Percentiles rank a stretch among this genome's conserved stretches.
phyloP scores from a whole-genome alignment of 805 yeast species.

The Candida ficus region DNA sequence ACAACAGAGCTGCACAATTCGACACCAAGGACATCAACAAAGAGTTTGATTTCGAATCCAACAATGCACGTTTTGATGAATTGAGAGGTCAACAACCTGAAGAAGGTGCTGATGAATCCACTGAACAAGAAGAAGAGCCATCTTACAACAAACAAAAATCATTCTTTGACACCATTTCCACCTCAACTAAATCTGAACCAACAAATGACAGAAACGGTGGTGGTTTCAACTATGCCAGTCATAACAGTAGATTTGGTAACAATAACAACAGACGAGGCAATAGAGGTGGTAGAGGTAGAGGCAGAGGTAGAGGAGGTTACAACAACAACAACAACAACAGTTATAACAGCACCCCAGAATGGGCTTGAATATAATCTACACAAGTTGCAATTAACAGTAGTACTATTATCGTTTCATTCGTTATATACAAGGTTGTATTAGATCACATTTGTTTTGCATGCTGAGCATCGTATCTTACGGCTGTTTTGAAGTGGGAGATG shows the following conservation, averaged over 20 bases:
- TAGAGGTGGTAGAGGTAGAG: slow-evolving; percentile 15
- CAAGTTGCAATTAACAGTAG: too few relatives aligned
- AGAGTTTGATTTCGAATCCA: slow-evolving; percentile 68
- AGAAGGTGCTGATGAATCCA: slow-evolving; percentile 17
- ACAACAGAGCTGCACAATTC: slow-evolving; percentile 4
- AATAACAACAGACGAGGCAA: slow-evolving; percentile 7
- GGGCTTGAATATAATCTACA: background rate
- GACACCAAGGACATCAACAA: slow-evolving; percentile 36
- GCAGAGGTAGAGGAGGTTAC: slow-evolving; percentile 8
- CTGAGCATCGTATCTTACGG: slow-evolving; percentile 4
- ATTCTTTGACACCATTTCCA: slow-evolving; percentile 82
- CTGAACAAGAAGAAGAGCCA: slow-evolving; percentile 12
- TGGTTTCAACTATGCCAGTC: slow-evolving; percentile 10
- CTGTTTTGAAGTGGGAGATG: slow-evolving; percentile 4
- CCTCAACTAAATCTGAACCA: slow-evolving; percentile 41
- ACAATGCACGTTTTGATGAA: slow-evolving; percentile 66
- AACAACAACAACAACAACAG: slow-evolving; percentile 1
- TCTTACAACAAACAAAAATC: slow-evolving; percentile 76
- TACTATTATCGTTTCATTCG: too few relatives aligned
- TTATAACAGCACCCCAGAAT: slow-evolving; percentile 3
- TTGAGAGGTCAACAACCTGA: slow-evolving; percentile 31
- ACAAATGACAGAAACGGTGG: slow-evolving; percentile 25
- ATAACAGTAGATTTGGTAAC: slow-evolving; percentile 19
- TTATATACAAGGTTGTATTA: too few relatives aligned
- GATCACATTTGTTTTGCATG: too few relatives aligned